Percentiles rank a stretch among this genome's conserved stretches.
Evolutionary conservation across 768 basidiomycete genomes (phyloP).

Genomic region (Phylloporus rhodoxanthus): DNA sequence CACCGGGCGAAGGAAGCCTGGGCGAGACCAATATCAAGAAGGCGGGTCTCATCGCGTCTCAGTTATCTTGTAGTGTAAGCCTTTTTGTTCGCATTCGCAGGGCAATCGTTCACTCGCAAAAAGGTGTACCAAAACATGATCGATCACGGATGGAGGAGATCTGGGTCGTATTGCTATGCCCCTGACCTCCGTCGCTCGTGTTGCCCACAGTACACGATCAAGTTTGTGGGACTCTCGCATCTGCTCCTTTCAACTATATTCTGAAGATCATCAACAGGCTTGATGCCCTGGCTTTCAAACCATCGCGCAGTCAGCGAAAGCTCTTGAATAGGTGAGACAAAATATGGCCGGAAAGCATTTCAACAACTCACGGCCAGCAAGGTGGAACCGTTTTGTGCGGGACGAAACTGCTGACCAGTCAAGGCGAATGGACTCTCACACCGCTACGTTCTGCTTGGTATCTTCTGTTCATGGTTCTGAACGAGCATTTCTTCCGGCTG

Average conservation of each 20-base stretch:
- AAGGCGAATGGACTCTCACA: constrained; percentile 8
- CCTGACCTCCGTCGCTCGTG: constrained; percentile 78
- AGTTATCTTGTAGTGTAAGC: constrained; percentile 49
- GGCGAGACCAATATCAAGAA: constrained; percentile 39
- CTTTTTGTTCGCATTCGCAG: background rate
- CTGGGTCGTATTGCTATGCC: constrained; percentile 81
- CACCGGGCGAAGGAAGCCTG: constrained; percentile 43
- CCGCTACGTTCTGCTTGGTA: constrained; percentile 35
- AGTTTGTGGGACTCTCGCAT: constrained; percentile 38
- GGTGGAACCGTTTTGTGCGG: constrained; percentile 70
- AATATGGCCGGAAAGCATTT: background rate
- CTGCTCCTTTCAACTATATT: constrained; percentile 5
- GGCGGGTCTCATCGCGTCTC: constrained; percentile 45
- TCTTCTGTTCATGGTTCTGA: constrained; percentile 57
- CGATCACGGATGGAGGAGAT: constrained; percentile 80
- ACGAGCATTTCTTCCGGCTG: constrained; percentile 24
- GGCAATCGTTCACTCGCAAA: constrained; percentile 3
- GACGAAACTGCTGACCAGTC: constrained; percentile 28
- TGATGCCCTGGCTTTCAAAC: constrained; percentile 59
- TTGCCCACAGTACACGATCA: constrained; percentile 94
- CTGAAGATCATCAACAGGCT: constrained; percentile 41
- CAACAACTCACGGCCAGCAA: constrained; percentile 20
- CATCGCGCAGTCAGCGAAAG: constrained; percentile 71
- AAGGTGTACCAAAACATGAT: constrained; percentile 81
- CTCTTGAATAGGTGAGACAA: constrained; percentile 56